These are phyloP conservation scores for Trichoderma oligosporum DNA, from an alignment of 2,329 filamentous ascomycete species.

Conservation along the genomic window DNA sequence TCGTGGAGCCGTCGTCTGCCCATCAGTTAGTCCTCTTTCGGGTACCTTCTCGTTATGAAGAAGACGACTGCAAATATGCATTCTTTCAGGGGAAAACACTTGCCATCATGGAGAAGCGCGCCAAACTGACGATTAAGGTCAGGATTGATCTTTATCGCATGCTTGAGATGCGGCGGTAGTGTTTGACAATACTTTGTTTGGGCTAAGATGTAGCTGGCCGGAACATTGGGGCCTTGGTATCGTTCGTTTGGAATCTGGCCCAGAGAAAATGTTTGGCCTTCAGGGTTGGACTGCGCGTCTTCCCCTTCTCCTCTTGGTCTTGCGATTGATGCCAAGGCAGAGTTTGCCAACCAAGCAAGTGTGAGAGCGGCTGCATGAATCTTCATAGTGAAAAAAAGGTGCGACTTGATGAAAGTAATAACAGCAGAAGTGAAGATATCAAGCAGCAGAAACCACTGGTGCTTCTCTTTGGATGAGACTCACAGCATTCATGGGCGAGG, in stretches of 20 bases:
- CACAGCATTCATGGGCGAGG: not conserved
- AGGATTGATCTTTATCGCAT: conserved; percentile 26
- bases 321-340: conserved; percentile 9
- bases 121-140: conserved; percentile 27
- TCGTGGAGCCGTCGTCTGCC: conserved; percentile 19
- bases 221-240: conserved; percentile 34
- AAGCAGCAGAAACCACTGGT: not conserved
- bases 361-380: not conserved
- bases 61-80: too few relatives aligned
- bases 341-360: conserved; percentile 5
- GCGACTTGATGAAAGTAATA: not conserved
- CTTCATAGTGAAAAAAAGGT: conserved; percentile 19
- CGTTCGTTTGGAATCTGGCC: conserved; percentile 34
- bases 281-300: not conserved
- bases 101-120: conserved; percentile 15
- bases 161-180: conserved; percentile 29
- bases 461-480: not conserved
- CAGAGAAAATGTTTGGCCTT: conserved; percentile 28
- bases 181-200: conserved; percentile 37
- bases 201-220: conserved; percentile 30
- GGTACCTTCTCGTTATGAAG: too few relatives aligned
- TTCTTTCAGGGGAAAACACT: not conserved
- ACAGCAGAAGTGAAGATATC: not conserved
- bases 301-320: not conserved
- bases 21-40: too few relatives aligned